Conservation (phyloP, 164 flowering plant species). For the Aristolochia fimbriata region DNA sequence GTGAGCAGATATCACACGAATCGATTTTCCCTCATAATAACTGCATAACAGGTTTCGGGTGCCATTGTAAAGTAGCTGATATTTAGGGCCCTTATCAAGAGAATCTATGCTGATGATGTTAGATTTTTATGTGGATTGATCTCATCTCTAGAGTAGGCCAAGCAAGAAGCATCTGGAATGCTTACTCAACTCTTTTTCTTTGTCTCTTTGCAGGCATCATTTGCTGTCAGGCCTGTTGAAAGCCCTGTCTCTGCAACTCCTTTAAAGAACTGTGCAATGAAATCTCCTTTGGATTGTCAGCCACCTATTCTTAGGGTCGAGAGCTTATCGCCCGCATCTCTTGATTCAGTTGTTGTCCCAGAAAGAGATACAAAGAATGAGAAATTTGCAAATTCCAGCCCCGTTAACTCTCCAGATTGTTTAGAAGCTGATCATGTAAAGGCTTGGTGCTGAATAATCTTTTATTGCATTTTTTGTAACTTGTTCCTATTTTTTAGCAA, state of each 20-base stretch:
- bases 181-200: no score
- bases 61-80: no score
- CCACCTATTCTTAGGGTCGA: constrained; percentile 51
- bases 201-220: constrained; percentile 30
- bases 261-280: constrained; percentile 34
- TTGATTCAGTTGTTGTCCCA: constrained; percentile 61
- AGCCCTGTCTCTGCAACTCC: constrained; percentile 45
- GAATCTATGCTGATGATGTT: no score
- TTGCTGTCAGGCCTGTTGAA: constrained; percentile 47
- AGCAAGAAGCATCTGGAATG: no score
- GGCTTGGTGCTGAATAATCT: not conserved
- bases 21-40: no score
- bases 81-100: no score
- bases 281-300: constrained; percentile 46
- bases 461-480: not conserved
- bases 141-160: no score
- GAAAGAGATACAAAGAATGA: constrained; percentile 52
- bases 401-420: constrained; percentile 52
- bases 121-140: no score
- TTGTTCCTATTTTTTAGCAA: no score
- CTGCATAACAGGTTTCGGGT: no score
- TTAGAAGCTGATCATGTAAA: constrained; percentile 70
- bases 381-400: constrained; percentile 40
- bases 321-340: constrained; percentile 66
- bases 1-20: no score